Base-by-base conservation (phyloP, 163 green algal genomes). In the Prototheca cutis region DNA sequence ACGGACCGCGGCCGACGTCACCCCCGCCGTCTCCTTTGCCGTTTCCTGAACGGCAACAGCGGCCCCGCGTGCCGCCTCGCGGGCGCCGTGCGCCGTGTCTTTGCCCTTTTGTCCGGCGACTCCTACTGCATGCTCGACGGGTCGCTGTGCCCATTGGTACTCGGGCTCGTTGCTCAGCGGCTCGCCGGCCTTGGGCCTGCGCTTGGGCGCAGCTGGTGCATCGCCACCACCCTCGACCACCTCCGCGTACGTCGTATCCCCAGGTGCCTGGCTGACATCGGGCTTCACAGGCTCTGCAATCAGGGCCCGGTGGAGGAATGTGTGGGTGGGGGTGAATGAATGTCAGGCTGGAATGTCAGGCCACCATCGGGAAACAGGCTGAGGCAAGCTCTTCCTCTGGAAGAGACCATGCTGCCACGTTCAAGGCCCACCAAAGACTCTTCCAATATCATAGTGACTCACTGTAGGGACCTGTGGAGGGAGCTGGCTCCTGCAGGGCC, bases 141-240 rank as follows among this genome's bases (percentile, higher is more conserved):
- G 42, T 21, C 25, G 10, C 42, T 51, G 42, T 5, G 42, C 42
- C 6, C 10, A 51, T 5, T 51, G 10, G 42, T 25, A 51, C 18
- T 51, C 25, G 42, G 42, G 42, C 42, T 51, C 42, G 42, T 51
- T 51, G 42, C 42, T 51, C 42, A 51, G 42, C 10, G 42, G 42
- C 17, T 51, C 42, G 42, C 42, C 42, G 42, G 42, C 42, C 42
- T 51, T 51, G 42, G 23, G 23, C 42, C 25, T 51, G 13, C 42
- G 42, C 42, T 19, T 15, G 13, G 42, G 18, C 18, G 18, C 42
- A 21, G 10, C 42, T 25, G 13, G 17, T 17, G 42, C 10, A 5
- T 51, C 6, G 13, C 13, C 42, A 51, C 42, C 42, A 17, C 25
- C 42, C 42, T 51, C 25, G 10, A 51, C 42, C 0, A 21, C 25